Percentiles rank a stretch among this genome's conserved stretches.
Conservation (phyloP, 139 green algal genomes). For the Chlamydomonas incerta region DNA sequence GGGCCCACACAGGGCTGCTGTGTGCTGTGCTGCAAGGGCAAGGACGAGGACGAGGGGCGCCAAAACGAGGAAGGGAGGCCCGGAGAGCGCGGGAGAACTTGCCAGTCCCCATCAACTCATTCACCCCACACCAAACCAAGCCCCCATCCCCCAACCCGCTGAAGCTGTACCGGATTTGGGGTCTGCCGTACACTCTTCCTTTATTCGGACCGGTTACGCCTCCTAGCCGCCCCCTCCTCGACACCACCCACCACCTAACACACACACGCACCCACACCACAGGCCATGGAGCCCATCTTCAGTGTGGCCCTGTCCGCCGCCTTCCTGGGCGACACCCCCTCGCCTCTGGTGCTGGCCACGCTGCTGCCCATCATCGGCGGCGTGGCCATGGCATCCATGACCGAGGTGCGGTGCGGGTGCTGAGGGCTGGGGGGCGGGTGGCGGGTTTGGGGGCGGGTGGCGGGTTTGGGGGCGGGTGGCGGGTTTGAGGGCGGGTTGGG, state of each 20-base stretch:
- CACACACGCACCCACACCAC: background rate
- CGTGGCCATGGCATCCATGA: slow-evolving; percentile 88
- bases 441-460: background rate
- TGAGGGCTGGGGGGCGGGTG: background rate
- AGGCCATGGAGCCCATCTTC: slow-evolving; percentile 97
- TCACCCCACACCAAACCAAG: too few relatives aligned
- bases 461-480: background rate
- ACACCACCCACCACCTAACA: background rate
- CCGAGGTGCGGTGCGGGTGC: slow-evolving; percentile 62
- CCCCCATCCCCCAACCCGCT: too few relatives aligned
- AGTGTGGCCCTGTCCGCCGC: slow-evolving; percentile 87
- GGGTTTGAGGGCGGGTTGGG: background rate
- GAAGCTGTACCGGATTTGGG: too few relatives aligned
- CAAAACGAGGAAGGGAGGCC: too few relatives aligned
- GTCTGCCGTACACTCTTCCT: too few relatives aligned
- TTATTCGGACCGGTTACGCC: too few relatives aligned
- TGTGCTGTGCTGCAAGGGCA: too few relatives aligned
- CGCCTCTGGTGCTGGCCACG: slow-evolving; percentile 74
- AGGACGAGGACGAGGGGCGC: background rate
- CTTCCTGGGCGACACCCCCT: slow-evolving; percentile 88
- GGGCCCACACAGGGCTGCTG: too few relatives aligned
- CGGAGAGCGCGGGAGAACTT: too few relatives aligned
- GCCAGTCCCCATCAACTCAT: too few relatives aligned
- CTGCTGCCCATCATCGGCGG: slow-evolving; percentile 94
- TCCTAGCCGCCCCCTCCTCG: background rate